Evolutionary conservation across 768 basidiomycete species (phyloP).

Genomic region (Leccinum boreale): DNA sequence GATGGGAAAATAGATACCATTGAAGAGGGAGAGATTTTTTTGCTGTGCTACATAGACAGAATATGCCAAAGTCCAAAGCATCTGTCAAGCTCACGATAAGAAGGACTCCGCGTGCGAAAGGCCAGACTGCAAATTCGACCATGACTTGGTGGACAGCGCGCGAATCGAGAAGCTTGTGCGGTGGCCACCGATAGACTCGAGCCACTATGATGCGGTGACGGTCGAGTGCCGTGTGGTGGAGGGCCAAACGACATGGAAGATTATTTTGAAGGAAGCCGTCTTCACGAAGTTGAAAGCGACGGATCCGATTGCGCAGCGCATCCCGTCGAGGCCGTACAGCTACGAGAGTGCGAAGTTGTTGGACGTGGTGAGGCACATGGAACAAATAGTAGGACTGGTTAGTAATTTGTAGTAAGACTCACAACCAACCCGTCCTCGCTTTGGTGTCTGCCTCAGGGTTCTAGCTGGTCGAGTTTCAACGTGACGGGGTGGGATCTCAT

Average conservation of each 20-base stretch:
- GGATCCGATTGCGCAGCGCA: slow-evolving; percentile 5
- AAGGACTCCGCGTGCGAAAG: slow-evolving; percentile 3
- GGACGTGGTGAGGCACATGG: slow-evolving; percentile 17
- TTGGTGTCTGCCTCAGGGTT: slow-evolving; percentile 76
- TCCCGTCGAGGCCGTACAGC: slow-evolving; percentile 14
- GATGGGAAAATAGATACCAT: neutral
- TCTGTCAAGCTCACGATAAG: slow-evolving; percentile 13
- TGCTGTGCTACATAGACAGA: slow-evolving; percentile 1
- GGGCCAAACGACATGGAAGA: slow-evolving; percentile 10
- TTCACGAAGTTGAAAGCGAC: slow-evolving; percentile 9
- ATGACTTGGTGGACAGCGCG: slow-evolving; percentile 13
- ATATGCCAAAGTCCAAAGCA: slow-evolving; percentile 14
- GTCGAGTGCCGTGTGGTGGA: slow-evolving; percentile 16
- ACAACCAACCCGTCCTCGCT: slow-evolving; percentile 97
- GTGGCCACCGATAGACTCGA: neutral
- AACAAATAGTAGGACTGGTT: slow-evolving; percentile 6
- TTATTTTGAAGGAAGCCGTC: slow-evolving; percentile 12
- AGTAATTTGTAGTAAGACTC: neutral
- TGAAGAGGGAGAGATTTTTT: neutral
- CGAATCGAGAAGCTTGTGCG: slow-evolving; percentile 15
- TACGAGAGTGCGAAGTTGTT: slow-evolving; percentile 10
- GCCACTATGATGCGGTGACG: slow-evolving; percentile 11
- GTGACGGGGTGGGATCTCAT: slow-evolving; percentile 72
- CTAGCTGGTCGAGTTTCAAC: slow-evolving; percentile 87
- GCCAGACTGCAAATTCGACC: slow-evolving; percentile 16